These are phyloP conservation scores for Combretum micranthum DNA, from an alignment of 345 rosid species.

Conservation along the genomic window DNA sequence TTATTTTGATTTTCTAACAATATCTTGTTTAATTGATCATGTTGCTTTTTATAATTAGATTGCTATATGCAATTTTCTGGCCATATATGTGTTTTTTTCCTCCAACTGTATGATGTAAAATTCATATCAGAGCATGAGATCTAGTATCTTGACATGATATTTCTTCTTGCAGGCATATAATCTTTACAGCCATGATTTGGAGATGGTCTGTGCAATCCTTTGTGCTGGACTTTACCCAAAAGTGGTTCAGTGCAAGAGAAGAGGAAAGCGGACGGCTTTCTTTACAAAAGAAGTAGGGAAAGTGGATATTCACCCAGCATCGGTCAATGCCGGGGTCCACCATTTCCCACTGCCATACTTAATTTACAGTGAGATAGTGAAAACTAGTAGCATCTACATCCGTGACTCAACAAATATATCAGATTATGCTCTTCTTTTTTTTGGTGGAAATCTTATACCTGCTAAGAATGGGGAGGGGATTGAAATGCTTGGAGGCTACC, in stretches of 20 bases:
- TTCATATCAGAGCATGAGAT: neutral
- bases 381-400: constrained; percentile 66
- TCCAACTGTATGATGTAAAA: neutral
- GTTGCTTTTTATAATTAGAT: too few species aligned
- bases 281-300: constrained; percentile 93
- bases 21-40: too few species aligned
- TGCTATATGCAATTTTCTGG: too few species aligned
- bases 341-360: constrained; percentile 81
- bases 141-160: neutral
- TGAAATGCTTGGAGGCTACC: constrained; percentile 97
- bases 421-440: constrained; percentile 87
- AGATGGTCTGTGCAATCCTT: constrained; percentile 81
- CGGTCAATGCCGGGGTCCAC: constrained; percentile 76
- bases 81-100: neutral
- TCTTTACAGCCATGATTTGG: constrained; percentile 69
- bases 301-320: constrained; percentile 91
- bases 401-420: constrained; percentile 93
- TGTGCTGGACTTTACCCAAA: constrained; percentile 98
- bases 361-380: constrained; percentile 91
- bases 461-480: constrained; percentile 74
- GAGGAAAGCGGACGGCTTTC: constrained; percentile 85
- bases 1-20: neutral
- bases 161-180: constrained; percentile 62
- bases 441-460: constrained; percentile 78
- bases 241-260: constrained; percentile 93